phyloP scores from a whole-genome alignment of 768 basidiomycete genomes.

The Lentinula sp. region DNA sequence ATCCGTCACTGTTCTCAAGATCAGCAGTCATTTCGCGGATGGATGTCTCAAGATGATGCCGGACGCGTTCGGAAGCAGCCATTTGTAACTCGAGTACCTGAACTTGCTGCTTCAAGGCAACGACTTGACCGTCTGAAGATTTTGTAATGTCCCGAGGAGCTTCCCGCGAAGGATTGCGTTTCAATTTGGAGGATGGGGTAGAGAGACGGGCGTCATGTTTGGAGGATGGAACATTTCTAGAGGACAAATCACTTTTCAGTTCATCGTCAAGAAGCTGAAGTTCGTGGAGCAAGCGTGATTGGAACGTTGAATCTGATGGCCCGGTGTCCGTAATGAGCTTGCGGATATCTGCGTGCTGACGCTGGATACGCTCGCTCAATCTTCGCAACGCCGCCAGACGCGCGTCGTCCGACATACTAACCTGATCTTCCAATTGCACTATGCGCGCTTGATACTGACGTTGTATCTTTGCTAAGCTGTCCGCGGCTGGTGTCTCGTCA shows the following conservation, averaged over 20 bases:
- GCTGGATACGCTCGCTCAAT: conserved; percentile 60
- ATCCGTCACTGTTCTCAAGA: conserved; percentile 59
- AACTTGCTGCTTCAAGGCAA: conserved; percentile 55
- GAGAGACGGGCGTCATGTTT: conserved; percentile 41
- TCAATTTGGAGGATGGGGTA: conserved; percentile 30
- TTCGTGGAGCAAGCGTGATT: conserved; percentile 54
- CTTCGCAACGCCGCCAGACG: conserved; percentile 38
- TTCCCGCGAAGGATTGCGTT: conserved; percentile 28
- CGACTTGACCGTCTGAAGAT: conserved; percentile 41
- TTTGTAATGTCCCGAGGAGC: conserved; percentile 27
- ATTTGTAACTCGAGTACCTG: conserved; percentile 65
- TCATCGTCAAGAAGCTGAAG: conserved; percentile 57
- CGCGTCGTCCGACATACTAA: conserved; percentile 50
- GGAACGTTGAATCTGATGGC: conserved; percentile 57
- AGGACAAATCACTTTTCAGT: conserved; percentile 43
- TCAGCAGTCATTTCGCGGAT: conserved; percentile 55
- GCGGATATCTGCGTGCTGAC: conserved; percentile 68
- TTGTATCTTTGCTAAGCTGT: conserved; percentile 53
- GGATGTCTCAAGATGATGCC: conserved; percentile 56
- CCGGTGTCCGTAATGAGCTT: conserved; percentile 53
- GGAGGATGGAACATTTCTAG: conserved; percentile 29
- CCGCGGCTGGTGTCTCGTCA: conserved; percentile 47
- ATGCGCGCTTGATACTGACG: conserved; percentile 62
- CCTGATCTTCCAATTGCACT: conserved; percentile 52
- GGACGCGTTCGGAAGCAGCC: conserved; percentile 59